These are phyloP conservation scores for Isoetes taiwanensis DNA, from an alignment of 75 land plant species.

Conservation along the genomic window DNA sequence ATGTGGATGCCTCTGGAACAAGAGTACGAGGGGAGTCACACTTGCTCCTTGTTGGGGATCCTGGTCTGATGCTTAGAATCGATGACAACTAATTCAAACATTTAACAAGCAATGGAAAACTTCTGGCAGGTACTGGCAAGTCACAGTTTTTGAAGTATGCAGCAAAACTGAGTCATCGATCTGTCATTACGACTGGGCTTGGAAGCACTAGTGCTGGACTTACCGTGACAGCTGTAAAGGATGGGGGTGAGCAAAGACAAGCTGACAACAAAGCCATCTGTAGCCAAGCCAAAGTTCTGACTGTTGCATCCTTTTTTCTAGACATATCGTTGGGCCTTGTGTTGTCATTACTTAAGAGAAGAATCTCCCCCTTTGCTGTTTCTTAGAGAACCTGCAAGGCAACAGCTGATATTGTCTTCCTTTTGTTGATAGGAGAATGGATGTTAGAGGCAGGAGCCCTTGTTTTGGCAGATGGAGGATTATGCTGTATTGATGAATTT, in stretches of 20 bases:
- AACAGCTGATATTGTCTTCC: no score
- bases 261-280: no score
- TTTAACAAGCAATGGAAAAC: no score
- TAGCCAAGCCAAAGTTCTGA: slow-evolving; percentile 1
- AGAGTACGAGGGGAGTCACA: slow-evolving; percentile 94
- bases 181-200: slow-evolving; percentile 91
- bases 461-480: slow-evolving; percentile 94
- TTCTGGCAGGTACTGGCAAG: slow-evolving; percentile 72
- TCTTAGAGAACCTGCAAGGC: no score
- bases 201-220: slow-evolving; percentile 99
- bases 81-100: no score
- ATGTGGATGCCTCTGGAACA: slow-evolving; percentile 87
- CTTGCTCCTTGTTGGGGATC: slow-evolving; percentile 89
- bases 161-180: slow-evolving; percentile 88
- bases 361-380: no score
- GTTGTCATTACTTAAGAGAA: no score
- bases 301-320: neutral
- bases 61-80: slow-evolving; percentile 38
- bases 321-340: no score
- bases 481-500: slow-evolving; percentile 97
- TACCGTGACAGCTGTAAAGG: slow-evolving; percentile 93
- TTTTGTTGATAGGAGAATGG: slow-evolving; percentile 99
- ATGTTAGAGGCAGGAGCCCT: slow-evolving; percentile 98
- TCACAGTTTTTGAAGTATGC: slow-evolving; percentile 98
- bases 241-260: no score